Conservation (phyloP, 2,329 filamentous ascomycete genomes). For the Zymoseptoria brevis region DNA sequence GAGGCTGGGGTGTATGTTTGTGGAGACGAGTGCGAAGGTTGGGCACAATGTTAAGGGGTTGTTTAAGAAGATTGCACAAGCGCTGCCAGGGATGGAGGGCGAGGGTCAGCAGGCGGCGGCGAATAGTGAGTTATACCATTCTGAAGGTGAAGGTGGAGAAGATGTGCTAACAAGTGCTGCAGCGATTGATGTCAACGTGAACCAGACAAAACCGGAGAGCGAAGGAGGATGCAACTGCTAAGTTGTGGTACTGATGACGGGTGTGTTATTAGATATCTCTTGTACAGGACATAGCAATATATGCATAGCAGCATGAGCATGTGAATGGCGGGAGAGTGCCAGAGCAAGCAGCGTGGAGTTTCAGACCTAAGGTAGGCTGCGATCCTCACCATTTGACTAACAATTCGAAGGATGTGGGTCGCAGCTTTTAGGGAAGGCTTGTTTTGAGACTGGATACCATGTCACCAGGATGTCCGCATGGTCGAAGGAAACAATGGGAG, state of each 20-base stretch:
- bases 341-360: not conserved
- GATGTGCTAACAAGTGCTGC: slow-evolving; percentile 13
- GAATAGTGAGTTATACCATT: slow-evolving; percentile 58
- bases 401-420: not conserved
- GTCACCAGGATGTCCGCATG: not conserved
- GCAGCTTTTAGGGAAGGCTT: not conserved
- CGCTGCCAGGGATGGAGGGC: slow-evolving; percentile 93
- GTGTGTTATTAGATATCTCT: not conserved
- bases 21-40: slow-evolving; percentile 96
- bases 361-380: not conserved
- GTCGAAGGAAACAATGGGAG: not conserved
- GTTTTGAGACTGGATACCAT: not conserved
- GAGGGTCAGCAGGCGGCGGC: slow-evolving; percentile 68
- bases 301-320: not conserved
- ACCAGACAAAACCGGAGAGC: slow-evolving; percentile 28
- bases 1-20: slow-evolving; percentile 97
- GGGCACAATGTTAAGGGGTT: slow-evolving; percentile 97
- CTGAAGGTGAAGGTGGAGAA: not conserved
- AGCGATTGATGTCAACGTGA: slow-evolving; percentile 33
- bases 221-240: slow-evolving; percentile 32
- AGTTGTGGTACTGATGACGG: not conserved
- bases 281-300: not conserved
- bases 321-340: not conserved
- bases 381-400: not conserved
- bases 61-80: slow-evolving; percentile 97